Base-by-base conservation (phyloP, 2,329 filamentous ascomycete species). In the Emergomyces pasteurianus region DNA sequence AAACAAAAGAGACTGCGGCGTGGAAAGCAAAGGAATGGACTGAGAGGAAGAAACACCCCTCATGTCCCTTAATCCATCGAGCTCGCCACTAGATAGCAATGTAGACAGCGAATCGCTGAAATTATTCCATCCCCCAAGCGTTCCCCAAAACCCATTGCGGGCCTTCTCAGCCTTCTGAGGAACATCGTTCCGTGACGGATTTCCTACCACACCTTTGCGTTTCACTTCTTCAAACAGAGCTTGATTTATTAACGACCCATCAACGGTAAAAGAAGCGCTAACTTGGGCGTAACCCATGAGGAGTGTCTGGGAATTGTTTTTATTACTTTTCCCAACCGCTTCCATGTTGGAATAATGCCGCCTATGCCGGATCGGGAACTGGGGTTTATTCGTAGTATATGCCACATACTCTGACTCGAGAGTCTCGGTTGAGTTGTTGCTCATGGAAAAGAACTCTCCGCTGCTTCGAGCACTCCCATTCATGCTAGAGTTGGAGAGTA, bases 201-300 rank as follows among this genome's bases (percentile, higher is more conserved):
- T 89, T 56, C 90, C 90, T 5, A 96, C 84, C 7, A 95, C 90
- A 2, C 89, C 92, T 75, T 95, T 96, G 62, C 92, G 84, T 73
- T 99, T 99, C 46, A 97, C 92, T 68, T 95, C 90, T 70, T 99
- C 94, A 68, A 99, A 99, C 0, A 89, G 89, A 0, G 85, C 85
- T 46, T 95, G 86, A 68, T 95, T 92, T 62, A 99, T 86, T 26
- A 99, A 78, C 1, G 94, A 96, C 0, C 91, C 91, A 70, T 99
- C 94, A 7, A 99, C 77, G 0, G 86, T 90, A 67, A 99, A 99
- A 0, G 89, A 92, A 3, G 94, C 94, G 73, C 90, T 89, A 2
- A 97, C 84, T 68, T 99, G 94, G 2, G 90, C 92, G 74, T 95
- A 99, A 0, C 92, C 94, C 94, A 99, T 99, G 85, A 99, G 95